These are phyloP conservation scores for Lasiodiplodia gonubiensis DNA, from an alignment of 2,329 filamentous ascomycete genomes.

Conservation along the genomic window DNA sequence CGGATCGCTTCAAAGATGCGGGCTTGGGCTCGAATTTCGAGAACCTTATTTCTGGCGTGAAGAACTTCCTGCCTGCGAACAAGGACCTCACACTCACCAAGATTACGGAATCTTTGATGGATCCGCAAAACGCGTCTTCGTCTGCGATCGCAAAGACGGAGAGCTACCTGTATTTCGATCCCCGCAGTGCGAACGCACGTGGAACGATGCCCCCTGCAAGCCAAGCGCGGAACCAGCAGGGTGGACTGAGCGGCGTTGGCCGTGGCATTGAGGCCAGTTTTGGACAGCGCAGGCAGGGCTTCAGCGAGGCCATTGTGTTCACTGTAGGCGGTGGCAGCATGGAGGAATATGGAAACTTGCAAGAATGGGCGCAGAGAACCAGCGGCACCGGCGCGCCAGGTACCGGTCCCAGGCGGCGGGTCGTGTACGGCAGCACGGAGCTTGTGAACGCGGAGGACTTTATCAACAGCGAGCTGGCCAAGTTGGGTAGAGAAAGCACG, in stretches of 20 bases:
- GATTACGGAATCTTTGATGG: conserved; percentile 98
- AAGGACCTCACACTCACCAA: conserved; percentile 96
- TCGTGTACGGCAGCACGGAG: conserved; percentile 94
- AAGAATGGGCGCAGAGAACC: conserved; percentile 90
- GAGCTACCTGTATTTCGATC: conserved; percentile 96
- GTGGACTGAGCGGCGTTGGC: conserved; percentile 52
- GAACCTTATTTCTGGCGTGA: conserved; percentile 91
- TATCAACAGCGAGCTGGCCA: conserved; percentile 61
- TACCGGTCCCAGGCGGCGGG: conserved; percentile 70
- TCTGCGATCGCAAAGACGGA: conserved; percentile 96
- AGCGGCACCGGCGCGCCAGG: conserved; percentile 59
- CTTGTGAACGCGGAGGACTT: conserved; percentile 68
- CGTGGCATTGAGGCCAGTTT: conserved; percentile 80
- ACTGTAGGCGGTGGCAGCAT: conserved; percentile 93
- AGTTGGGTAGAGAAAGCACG: conserved; percentile 62
- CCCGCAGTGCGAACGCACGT: conserved; percentile 87
- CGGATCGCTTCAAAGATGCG: conserved; percentile 91
- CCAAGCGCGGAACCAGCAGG: conserved; percentile 50
- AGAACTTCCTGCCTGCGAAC: conserved; percentile 96
- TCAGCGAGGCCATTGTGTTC: conserved; percentile 90
- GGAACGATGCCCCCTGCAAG: conserved; percentile 87
- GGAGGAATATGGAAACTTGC: conserved; percentile 97
- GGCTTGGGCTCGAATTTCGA: conserved; percentile 88
- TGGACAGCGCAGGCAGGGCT: conserved; percentile 87
- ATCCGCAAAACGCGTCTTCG: conserved; percentile 85